Percentiles rank a stretch among this genome's conserved stretches.
These are phyloP conservation scores for Basipetospora sp. DNA, from an alignment of 2,329 filamentous ascomycete species.

Conservation along the genomic window DNA sequence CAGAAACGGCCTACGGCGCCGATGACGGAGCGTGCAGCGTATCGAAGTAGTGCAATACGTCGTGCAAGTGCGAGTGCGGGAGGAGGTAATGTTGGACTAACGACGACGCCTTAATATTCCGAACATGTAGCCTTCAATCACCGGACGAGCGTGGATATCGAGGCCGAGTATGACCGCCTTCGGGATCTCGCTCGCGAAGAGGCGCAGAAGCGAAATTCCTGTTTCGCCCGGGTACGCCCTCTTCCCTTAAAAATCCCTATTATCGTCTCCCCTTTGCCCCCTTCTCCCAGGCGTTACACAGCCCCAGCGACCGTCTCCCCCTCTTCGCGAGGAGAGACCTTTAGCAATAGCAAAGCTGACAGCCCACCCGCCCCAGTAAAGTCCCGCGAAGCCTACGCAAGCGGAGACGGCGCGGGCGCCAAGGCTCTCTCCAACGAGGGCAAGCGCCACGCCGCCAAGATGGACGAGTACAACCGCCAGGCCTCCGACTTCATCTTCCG, in stretches of 20 bases:
- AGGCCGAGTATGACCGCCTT: constrained; percentile 84
- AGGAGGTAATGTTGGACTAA: no score
- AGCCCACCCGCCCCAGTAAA: constrained; percentile 12
- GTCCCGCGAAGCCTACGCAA: constrained; percentile 67
- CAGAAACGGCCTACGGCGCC: no score
- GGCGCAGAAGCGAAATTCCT: constrained; percentile 60
- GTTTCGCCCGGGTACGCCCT: constrained; percentile 52
- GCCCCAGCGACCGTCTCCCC: not conserved
- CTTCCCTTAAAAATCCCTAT: not conserved
- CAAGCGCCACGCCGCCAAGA: constrained; percentile 67
- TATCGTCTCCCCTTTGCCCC: not conserved
- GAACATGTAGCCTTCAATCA: constrained; percentile 57
- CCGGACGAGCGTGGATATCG: constrained; percentile 48
- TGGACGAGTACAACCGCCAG: constrained; percentile 80
- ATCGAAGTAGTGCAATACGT: no score
- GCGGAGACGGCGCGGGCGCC: constrained; percentile 69
- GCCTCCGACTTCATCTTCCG: constrained; percentile 90
- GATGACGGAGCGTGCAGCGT: no score
- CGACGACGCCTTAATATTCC: constrained; percentile 5
- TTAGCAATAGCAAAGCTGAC: constrained; percentile 1
- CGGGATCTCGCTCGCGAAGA: constrained; percentile 71
- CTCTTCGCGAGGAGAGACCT: no score
- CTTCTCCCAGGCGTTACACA: no score
- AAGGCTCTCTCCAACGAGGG: constrained; percentile 73
- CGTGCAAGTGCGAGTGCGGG: no score